Base-by-base conservation (phyloP, 768 basidiomycete species). In the Podaxis mareebaensis region DNA sequence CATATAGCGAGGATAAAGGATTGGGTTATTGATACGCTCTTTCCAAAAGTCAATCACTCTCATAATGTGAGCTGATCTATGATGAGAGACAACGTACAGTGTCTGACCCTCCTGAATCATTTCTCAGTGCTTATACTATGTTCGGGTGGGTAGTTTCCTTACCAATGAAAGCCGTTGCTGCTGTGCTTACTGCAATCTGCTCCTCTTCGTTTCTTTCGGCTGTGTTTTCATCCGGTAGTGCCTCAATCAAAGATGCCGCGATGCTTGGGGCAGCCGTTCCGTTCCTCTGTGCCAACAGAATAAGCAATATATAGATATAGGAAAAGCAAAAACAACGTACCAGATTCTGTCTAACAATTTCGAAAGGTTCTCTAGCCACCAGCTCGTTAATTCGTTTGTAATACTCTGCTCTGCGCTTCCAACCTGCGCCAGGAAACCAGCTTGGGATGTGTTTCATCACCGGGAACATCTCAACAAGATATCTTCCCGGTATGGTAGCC, bases 161-260 rank as follows among this genome's bases (percentile, higher is more conserved):
- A 71, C 72, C 72, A 17, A 69, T 65, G 62, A 69, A 71, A 7
- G 67, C 65, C n/a, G 69, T 30, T 3, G 68, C 70, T 24, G 73
- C 66, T 12, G 66, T 67, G 51, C 69, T 65, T n/a, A 61, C 64
- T 33, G 72, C 71, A 7, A 64, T 68, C 10, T 63, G 62, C 24
- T 67, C 61, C 51, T 71, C 70, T 51, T 73, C 68, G 15, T 55
- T 65, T n/a, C 63, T 11, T 59, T 33, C 12, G 15, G 44, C 55
- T 52, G 66, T 49, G 52, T 53, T 44, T 58, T 66, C 15, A 11
- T 54, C 52, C 56, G 67, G 71, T n/a, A 70, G 60, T 13, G 61
- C 60, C 3, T 64, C 65, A 38, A 74, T 57, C 12, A 71, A 56
- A 26, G 64, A 61, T 3, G 64, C 66, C 1, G 67, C 66, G 6